phyloP scores from a whole-genome alignment of 306 rosid genomes.

The Cyamopsis tetragonoloba region DNA sequence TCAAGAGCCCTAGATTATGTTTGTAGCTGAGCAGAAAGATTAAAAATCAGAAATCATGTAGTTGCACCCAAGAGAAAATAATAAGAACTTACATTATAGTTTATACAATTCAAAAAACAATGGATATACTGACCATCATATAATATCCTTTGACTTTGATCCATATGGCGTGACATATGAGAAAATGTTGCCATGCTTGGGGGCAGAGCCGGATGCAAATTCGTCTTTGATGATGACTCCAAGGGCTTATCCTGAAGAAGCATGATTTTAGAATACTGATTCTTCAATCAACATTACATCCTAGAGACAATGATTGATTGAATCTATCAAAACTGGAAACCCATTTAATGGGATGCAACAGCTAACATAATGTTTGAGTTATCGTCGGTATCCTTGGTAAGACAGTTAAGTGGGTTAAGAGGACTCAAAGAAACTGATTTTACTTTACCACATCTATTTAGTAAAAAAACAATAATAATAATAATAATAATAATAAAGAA shows the following conservation, averaged over 20 bases:
- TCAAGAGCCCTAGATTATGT: not conserved
- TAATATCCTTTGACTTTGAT: slow-evolving; percentile 47
- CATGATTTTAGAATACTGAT: slow-evolving; percentile 72
- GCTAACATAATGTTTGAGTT: slow-evolving; percentile 14
- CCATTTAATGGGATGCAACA: slow-evolving; percentile 30
- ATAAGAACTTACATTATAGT: not conserved
- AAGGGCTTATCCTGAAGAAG: slow-evolving; percentile 90
- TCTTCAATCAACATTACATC: slow-evolving; percentile 73
- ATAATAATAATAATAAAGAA: not conserved
- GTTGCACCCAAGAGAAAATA: not conserved
- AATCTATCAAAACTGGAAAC: slow-evolving; percentile 43
- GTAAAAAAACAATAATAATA: not conserved
- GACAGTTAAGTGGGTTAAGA: slow-evolving; percentile 5
- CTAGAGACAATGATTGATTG: slow-evolving; percentile 51
- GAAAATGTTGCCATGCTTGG: slow-evolving; percentile 57
- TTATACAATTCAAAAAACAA: not conserved
- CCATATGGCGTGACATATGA: slow-evolving; percentile 40
- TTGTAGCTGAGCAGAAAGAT: not conserved
- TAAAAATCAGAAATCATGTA: not conserved
- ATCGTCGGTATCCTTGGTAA: slow-evolving; percentile 15
- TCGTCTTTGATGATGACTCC: slow-evolving; percentile 61
- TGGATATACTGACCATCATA: slow-evolving; percentile 61
- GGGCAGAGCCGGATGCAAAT: slow-evolving; percentile 44
- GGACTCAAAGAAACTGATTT: not conserved
- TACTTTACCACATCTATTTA: not conserved